These are phyloP conservation scores for Flaveria trinervia DNA, from an alignment of 129 eudicot species.

Conservation along the genomic window DNA sequence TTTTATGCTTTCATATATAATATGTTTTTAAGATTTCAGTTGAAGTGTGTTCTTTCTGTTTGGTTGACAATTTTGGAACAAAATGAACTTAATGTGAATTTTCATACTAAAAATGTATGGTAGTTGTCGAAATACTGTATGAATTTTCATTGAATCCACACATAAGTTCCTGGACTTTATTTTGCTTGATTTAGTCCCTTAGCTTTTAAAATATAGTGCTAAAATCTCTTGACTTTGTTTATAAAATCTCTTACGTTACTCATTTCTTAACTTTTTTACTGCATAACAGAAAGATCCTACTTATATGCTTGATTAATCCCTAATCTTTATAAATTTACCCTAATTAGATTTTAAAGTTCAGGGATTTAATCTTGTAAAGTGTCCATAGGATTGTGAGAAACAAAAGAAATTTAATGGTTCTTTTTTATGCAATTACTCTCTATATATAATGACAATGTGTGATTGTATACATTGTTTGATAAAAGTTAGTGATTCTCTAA, in stretches of 20 bases:
- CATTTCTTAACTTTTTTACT: not conserved
- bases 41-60: conserved; percentile 9
- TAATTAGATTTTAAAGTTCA: not conserved
- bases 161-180: not conserved
- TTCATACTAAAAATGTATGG: not conserved
- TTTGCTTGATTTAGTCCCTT: not conserved
- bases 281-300: not conserved
- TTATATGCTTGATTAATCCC: not conserved
- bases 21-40: not conserved
- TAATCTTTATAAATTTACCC: not conserved
- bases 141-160: not conserved
- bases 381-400: not conserved
- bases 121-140: not conserved
- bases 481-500: not conserved
- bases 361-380: not conserved
- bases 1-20: conserved; percentile 12
- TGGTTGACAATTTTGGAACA: conserved; percentile 11
- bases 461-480: not conserved
- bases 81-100: not conserved
- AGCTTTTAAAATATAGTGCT: not conserved
- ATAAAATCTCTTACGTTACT: not conserved
- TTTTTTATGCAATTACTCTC: not conserved
- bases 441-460: not conserved
- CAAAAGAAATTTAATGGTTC: not conserved
- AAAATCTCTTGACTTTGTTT: not conserved